A percentile compares a stretch with the other conserved stretches of the same genome.
phyloP scores from a whole-genome alignment of 2,329 filamentous ascomycete species.

The Trichoderma aggressivum region DNA sequence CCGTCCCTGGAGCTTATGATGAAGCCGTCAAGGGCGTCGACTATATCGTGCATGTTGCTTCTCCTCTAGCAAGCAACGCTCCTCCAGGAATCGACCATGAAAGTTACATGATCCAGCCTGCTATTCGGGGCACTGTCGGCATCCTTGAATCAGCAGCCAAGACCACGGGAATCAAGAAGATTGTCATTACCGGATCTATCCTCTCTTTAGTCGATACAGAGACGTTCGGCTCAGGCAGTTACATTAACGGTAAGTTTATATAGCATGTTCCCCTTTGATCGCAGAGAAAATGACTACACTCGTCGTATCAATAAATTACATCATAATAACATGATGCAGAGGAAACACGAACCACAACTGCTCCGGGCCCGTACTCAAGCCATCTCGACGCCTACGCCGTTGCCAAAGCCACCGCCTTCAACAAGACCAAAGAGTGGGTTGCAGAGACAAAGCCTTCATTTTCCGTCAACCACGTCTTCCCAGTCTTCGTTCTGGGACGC shows the following conservation, averaged over 20 bases:
- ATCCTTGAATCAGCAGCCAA: constrained; percentile 38
- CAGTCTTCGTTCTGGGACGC: constrained; percentile 36
- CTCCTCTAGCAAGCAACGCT: constrained; percentile 22
- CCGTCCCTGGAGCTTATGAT: constrained; percentile 36
- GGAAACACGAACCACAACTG: neutral
- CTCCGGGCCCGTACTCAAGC: constrained; percentile 28
- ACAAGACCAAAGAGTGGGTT: constrained; percentile 34
- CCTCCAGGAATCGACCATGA: constrained; percentile 18
- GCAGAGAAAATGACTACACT: neutral
- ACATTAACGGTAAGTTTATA: constrained; percentile 4
- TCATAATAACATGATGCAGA: neutral
- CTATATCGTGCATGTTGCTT: constrained; percentile 35
- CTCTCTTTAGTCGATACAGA: constrained; percentile 21
- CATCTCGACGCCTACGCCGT: constrained; percentile 35
- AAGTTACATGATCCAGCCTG: constrained; percentile 30
- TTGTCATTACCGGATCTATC: constrained; percentile 43
- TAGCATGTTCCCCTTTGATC: neutral
- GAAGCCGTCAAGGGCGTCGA: constrained; percentile 35
- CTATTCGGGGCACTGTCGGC: constrained; percentile 35
- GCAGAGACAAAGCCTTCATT: constrained; percentile 32
- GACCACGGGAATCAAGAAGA: constrained; percentile 32
- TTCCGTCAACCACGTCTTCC: constrained; percentile 36
- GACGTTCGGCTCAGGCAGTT: neutral
- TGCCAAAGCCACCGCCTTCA: constrained; percentile 35
- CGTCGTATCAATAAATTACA: neutral